These are phyloP conservation scores for Cymbidium sinense DNA, from an alignment of 106 monocot species.

Conservation along the genomic window DNA sequence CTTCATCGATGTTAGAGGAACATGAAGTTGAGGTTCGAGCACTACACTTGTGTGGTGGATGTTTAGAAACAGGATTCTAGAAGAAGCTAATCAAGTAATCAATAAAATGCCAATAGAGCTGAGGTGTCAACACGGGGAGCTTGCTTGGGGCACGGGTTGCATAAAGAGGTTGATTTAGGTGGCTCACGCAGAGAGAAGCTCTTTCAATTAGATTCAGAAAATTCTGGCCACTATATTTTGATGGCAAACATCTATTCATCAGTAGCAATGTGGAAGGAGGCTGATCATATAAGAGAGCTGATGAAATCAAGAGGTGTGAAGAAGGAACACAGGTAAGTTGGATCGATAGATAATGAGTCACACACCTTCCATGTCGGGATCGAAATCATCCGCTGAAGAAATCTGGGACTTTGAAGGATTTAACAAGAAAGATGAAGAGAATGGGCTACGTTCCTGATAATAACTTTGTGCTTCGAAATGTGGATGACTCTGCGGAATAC, in stretches of 20 bases:
- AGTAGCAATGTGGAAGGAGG: slow-evolving; percentile 17
- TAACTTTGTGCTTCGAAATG: slow-evolving; percentile 16
- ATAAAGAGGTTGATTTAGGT: slow-evolving; percentile 27
- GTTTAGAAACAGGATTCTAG: slow-evolving; percentile 28
- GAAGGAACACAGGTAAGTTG: slow-evolving; percentile 36
- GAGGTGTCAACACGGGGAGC: slow-evolving; percentile 32
- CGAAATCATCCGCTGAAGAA: slow-evolving; percentile 20
- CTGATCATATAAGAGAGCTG: slow-evolving; percentile 14
- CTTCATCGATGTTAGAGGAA: slow-evolving; percentile 25
- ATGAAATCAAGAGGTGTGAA: slow-evolving; percentile 21
- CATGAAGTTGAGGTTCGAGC: slow-evolving; percentile 17
- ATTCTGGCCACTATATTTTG: slow-evolving; percentile 37
- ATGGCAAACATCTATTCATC: slow-evolving; percentile 35
- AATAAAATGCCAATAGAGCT: slow-evolving; percentile 32
- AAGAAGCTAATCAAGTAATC: slow-evolving; percentile 29
- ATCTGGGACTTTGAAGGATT: slow-evolving; percentile 14
- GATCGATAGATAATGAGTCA: slow-evolving; percentile 12
- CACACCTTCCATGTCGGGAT: slow-evolving; percentile 19
- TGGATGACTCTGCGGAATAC: slow-evolving; percentile 5
- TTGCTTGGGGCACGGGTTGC: slow-evolving; percentile 33
- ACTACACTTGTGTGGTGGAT: slow-evolving; percentile 44
- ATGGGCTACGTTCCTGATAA: slow-evolving; percentile 14
- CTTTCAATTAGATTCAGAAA: slow-evolving; percentile 26
- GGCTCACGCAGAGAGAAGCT: slow-evolving; percentile 18
- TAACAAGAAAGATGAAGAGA: slow-evolving; percentile 12